Evolutionary conservation across 2,329 filamentous ascomycete genomes (phyloP).

Genomic region (Ceratocystiopsis sp.): DNA sequence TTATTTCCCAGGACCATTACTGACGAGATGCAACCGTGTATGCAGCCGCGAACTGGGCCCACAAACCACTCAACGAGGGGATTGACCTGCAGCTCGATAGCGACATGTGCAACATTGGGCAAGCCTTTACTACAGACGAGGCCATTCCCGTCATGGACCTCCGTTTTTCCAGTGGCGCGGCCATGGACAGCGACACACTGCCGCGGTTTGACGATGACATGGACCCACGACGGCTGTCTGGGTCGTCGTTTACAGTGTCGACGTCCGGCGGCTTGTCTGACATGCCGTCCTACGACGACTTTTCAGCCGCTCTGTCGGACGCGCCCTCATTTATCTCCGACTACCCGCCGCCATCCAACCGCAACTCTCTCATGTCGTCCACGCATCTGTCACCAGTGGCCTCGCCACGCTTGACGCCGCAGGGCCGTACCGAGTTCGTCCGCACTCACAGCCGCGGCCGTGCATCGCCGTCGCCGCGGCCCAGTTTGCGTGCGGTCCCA

Average conservation of each 20-base stretch:
- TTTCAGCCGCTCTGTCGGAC: conserved; percentile 48
- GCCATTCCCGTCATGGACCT: conserved; percentile 45
- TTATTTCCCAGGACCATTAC: too few relatives aligned
- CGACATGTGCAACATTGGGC: conserved; percentile 39
- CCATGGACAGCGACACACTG: conserved; percentile 32
- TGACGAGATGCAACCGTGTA: too few relatives aligned
- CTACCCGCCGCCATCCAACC: conserved; percentile 48
- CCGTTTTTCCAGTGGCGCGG: conserved; percentile 27
- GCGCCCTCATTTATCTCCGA: conserved; percentile 49
- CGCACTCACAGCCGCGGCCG: conserved; percentile 50
- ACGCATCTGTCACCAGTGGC: conserved; percentile 57
- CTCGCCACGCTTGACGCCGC: conserved; percentile 49
- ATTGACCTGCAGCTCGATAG: conserved; percentile 38
- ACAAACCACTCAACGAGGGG: conserved; percentile 39
- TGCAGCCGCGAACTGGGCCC: conserved; percentile 4
- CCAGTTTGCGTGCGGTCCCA: conserved; percentile 49
- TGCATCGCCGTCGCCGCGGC: conserved; percentile 54
- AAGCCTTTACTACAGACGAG: conserved; percentile 46
- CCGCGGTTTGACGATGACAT: conserved; percentile 33
- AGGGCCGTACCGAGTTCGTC: conserved; percentile 42
- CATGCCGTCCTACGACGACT: conserved; percentile 54
- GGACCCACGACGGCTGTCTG: conserved; percentile 47
- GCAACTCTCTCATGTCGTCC: conserved; percentile 53
- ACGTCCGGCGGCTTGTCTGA: conserved; percentile 48
- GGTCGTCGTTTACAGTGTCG: conserved; percentile 58